Evolutionary conservation across 352 stramenopile genomes (phyloP).

Genomic region (Globisporangium rhizosaccharum): DNA sequence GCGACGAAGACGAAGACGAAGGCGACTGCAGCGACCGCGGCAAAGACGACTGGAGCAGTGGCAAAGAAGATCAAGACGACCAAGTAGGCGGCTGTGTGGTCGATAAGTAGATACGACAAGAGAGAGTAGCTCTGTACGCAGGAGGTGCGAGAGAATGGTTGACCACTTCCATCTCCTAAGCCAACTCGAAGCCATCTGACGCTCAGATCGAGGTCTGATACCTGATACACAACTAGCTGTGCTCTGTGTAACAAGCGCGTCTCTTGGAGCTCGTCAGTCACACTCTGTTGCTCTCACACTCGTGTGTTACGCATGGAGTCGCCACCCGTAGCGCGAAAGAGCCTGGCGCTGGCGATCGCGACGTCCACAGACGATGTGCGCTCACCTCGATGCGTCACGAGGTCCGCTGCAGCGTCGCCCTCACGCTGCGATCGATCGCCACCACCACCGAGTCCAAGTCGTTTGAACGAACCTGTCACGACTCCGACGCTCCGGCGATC

Average conservation of each 20-base stretch:
- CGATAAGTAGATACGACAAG: not conserved
- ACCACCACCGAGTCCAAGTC: slow-evolving; percentile 7
- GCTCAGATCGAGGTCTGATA: no score
- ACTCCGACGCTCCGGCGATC: slow-evolving; percentile 16
- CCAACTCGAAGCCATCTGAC: no score
- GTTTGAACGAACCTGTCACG: not conserved
- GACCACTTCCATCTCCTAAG: no score
- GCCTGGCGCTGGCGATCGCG: slow-evolving; percentile 2
- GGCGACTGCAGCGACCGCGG: not conserved
- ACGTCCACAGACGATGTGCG: not conserved
- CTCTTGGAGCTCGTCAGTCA: no score
- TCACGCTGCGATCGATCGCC: not conserved
- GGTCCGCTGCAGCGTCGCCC: no score
- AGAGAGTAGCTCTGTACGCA: no score
- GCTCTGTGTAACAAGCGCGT: no score
- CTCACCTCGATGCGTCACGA: not conserved
- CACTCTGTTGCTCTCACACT: no score
- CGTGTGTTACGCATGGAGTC: not conserved
- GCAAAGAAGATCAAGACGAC: not conserved
- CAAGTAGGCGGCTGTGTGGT: not conserved
- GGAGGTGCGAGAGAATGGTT: no score
- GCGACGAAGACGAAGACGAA: not conserved
- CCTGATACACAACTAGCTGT: no score
- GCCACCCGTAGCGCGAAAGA: slow-evolving; percentile 10
- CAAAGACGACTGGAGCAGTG: not conserved